phyloP scores from a whole-genome alignment of 495 filamentous ascomycete genomes.

The Penicillium taxi region DNA sequence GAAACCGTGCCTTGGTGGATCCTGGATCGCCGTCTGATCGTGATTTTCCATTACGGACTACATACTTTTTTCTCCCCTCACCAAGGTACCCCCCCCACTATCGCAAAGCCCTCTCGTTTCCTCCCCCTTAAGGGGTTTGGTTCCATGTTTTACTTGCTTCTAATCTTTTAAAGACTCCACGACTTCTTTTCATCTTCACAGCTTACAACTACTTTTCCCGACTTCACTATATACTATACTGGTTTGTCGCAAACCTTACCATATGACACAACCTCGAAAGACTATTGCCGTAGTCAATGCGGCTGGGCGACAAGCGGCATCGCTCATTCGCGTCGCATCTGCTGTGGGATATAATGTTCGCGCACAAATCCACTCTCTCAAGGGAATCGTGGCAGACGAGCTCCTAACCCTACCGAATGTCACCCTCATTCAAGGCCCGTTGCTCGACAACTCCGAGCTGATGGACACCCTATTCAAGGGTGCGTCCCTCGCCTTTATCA shows the following conservation, averaged over 20 bases:
- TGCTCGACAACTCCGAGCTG: slow-evolving; percentile 61
- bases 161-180: too few species aligned
- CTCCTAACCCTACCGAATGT: slow-evolving; percentile 75
- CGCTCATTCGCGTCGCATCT: slow-evolving; percentile 82
- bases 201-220: slow-evolving; percentile 3
- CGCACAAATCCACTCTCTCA: slow-evolving; percentile 76
- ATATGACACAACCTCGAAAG: slow-evolving; percentile 50
- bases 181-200: slow-evolving; percentile 4
- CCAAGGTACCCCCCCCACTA: slow-evolving; percentile 26
- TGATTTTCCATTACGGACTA: slow-evolving; percentile 24
- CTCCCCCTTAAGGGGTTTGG: not conserved
- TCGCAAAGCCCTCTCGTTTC: slow-evolving; percentile 15
- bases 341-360: slow-evolving; percentile 87
- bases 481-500: slow-evolving; percentile 88
- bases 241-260: slow-evolving; percentile 11
- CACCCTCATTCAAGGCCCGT: slow-evolving; percentile 68
- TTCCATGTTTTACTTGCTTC: too few species aligned
- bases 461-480: slow-evolving; percentile 73
- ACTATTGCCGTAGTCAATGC: slow-evolving; percentile 90
- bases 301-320: slow-evolving; percentile 87
- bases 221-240: not conserved
- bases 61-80: slow-evolving; percentile 16
- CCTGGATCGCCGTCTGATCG: slow-evolving; percentile 16
- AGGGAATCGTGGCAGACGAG: slow-evolving; percentile 76
- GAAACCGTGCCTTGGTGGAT: slow-evolving; percentile 18